Base-by-base conservation (phyloP, 2,329 filamentous ascomycete genomes). In the Atkinsonella texensis region DNA sequence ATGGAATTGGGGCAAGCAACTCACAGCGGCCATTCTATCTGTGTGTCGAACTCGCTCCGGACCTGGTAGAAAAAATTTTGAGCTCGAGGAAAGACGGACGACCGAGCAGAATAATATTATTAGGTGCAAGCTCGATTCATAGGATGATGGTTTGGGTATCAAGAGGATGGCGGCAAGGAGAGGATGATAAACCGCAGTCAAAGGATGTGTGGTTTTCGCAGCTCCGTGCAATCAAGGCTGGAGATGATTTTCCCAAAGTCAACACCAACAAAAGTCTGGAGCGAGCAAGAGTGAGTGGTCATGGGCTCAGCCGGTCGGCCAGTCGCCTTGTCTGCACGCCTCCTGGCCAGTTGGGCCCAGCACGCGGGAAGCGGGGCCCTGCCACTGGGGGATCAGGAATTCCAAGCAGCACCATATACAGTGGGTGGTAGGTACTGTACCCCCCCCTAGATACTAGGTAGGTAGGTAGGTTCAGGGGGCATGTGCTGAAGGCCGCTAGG, bases 21-120 rank as follows among this genome's bases (percentile, higher is more conserved):
- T 68, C 65, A 70, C 68, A 66, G 68, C 65, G 67, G 68, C 68
- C 68, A 70, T 70, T 66, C 67, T 70, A 65, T 64, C 61, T 59
- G 57, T 59, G 58, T 62, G 62, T 60, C 60, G 54, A 53, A 55
- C 54, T 55, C 53, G 56, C 54, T 56, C 54, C 47, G 49, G 49
- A 47, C 47, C 39, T 46, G 49, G 12, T 39, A 44, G 45, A 52
- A 49, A 15, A 49, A 15, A 49, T 46, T 49, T 51, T n/a, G 51
- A 38, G 33, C 33, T 50, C 46, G 4, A 44, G 49, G 38, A 17
- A 17, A 43, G 46, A 50, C 48, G 43, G 41, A 39, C 40, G 50
- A 44, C 49, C 32, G 28, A 41, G 38, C 12, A 32, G 12, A 17
- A 41, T 15, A 23, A 44, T 18, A 28, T 5, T 31, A n/a, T 13